These are phyloP conservation scores for Phytophthora brassicae DNA, from an alignment of 352 stramenopile species.

Conservation along the genomic window DNA sequence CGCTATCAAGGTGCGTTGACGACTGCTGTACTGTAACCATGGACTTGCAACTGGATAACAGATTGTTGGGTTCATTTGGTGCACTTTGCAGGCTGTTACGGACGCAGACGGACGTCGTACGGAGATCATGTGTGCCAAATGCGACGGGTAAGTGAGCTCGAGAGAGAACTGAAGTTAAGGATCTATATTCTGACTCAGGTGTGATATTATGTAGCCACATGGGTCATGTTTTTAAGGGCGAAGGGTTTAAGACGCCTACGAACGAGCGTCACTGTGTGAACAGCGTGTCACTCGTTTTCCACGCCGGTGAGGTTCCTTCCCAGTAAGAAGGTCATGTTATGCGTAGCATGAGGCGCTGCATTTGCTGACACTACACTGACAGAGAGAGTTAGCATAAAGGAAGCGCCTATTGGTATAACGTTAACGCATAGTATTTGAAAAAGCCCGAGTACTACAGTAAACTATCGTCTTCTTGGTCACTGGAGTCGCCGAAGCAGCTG, in stretches of 20 bases:
- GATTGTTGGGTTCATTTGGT: too few relatives aligned
- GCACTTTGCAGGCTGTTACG: conserved; percentile 56
- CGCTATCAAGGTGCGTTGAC: conserved; percentile 65
- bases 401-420: background rate
- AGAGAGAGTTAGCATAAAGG: conserved; percentile 7
- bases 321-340: conserved; percentile 28
- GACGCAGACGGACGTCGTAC: conserved; percentile 74
- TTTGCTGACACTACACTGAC: conserved; percentile 7
- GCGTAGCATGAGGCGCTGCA: background rate
- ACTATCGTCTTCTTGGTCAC: conserved; percentile 54
- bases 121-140: conserved; percentile 90
- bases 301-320: conserved; percentile 55
- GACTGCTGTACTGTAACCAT: background rate
- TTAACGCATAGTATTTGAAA: conserved; percentile 22
- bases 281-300: conserved; percentile 88
- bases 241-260: conserved; percentile 86
- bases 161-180: conserved; percentile 1
- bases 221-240: conserved; percentile 90
- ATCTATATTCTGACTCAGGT: conserved; percentile 2
- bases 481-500: conserved; percentile 46
- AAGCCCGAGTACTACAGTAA: conserved; percentile 42
- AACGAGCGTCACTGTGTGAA: conserved; percentile 92
- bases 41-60: background rate
- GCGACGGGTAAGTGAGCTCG: conserved; percentile 60
- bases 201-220: conserved; percentile 65